Conservation (phyloP, 768 basidiomycete species). For the Hericium coralloides region DNA sequence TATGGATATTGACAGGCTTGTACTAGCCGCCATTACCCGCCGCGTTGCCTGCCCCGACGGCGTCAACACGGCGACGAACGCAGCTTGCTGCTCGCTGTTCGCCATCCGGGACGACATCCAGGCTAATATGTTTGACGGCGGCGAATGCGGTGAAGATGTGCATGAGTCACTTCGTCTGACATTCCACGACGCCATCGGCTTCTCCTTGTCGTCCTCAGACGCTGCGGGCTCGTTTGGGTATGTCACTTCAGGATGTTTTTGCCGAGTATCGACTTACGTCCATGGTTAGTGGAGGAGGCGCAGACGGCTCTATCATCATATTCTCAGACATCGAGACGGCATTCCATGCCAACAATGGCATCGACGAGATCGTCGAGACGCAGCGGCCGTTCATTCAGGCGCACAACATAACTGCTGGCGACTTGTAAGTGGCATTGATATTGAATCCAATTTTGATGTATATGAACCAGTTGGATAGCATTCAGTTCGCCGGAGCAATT, state of each 20-base stretch:
- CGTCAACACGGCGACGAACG: constrained; percentile 18
- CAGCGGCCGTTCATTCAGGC: constrained; percentile 20
- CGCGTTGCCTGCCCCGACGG: constrained; percentile 18
- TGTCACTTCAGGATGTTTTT: too few relatives aligned
- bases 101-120: constrained; percentile 23
- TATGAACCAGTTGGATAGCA: constrained; percentile 11
- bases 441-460: background rate
- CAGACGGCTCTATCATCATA: constrained; percentile 18
- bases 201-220: constrained; percentile 4
- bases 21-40: constrained; percentile 13
- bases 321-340: constrained; percentile 6
- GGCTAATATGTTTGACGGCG: constrained; percentile 20
- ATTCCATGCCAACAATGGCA: constrained; percentile 16
- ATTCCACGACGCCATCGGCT: constrained; percentile 20
- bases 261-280: too few relatives aligned
- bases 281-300: constrained; percentile 10
- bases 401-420: constrained; percentile 32
- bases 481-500: constrained; percentile 26
- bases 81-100: constrained; percentile 24
- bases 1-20: background rate
- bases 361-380: constrained; percentile 16
- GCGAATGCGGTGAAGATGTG: constrained; percentile 21
- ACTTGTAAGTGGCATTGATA: constrained; percentile 30
- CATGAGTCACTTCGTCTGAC: constrained; percentile 21
- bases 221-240: background rate